A percentile compares a stretch with the other conserved stretches of the same genome.
Conservation (phyloP, 2,329 filamentous ascomycete species). For the Exophiala oligosperma region DNA sequence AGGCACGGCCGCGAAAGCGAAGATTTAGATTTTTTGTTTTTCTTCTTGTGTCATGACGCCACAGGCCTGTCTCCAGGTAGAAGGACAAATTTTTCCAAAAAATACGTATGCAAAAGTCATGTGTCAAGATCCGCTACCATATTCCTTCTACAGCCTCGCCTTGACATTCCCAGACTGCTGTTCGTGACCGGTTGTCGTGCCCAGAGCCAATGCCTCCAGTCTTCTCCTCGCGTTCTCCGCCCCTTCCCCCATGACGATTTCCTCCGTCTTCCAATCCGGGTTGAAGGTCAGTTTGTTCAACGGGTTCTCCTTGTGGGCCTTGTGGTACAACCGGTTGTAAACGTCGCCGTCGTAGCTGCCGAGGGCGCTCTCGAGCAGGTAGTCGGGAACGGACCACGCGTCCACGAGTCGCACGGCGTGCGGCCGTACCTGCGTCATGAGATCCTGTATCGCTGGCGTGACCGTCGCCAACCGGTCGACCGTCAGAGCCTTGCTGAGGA, state of each 20-base stretch:
- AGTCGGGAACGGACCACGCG: slow-evolving; percentile 55
- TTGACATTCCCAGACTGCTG: slow-evolving; percentile 15
- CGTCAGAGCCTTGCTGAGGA: slow-evolving; percentile 44
- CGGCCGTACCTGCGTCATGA: slow-evolving; percentile 51
- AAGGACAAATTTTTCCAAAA: too few species aligned
- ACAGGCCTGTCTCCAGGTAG: too few species aligned
- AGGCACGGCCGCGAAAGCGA: slow-evolving; percentile 48
- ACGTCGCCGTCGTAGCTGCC: slow-evolving; percentile 54
- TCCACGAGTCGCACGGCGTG: slow-evolving; percentile 55
- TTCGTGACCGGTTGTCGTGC: slow-evolving; percentile 21
- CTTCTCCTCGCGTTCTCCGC: slow-evolving; percentile 33
- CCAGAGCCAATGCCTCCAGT: slow-evolving; percentile 24
- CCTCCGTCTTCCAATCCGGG: slow-evolving; percentile 48
- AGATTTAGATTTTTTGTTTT: slow-evolving; percentile 38
- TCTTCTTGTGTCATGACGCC: too few species aligned
- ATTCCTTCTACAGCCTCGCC: slow-evolving; percentile 21
- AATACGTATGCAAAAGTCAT: too few species aligned
- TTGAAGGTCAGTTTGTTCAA: slow-evolving; percentile 54
- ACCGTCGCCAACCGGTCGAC: slow-evolving; percentile 44
- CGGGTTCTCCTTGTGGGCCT: slow-evolving; percentile 53
- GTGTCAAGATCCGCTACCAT: not conserved
- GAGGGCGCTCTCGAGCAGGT: slow-evolving; percentile 52
- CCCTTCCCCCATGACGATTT: slow-evolving; percentile 50
- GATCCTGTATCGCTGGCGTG: slow-evolving; percentile 42
- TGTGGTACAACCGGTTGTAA: slow-evolving; percentile 55